These are phyloP conservation scores for Sphaerulina musiva DNA, from an alignment of 2,329 filamentous ascomycete genomes.

Conservation along the genomic window DNA sequence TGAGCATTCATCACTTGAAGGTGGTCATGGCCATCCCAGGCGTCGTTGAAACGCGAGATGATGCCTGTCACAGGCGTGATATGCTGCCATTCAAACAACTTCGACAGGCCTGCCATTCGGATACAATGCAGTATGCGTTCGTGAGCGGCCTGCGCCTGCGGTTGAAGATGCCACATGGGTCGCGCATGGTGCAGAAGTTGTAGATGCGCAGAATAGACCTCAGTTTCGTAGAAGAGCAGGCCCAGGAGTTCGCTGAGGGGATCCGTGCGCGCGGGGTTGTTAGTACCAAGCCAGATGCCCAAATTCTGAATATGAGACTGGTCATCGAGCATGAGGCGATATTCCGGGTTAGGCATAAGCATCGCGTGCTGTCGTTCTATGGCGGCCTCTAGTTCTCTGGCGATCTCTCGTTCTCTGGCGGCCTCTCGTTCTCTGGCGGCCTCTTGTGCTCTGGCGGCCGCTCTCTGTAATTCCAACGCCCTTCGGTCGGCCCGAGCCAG, in stretches of 20 bases:
- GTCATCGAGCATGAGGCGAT: background rate
- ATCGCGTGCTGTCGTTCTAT: background rate
- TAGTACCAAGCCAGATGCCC: background rate
- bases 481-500: background rate
- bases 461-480: background rate
- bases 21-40: background rate
- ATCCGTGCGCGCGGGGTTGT: background rate
- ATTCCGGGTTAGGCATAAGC: background rate
- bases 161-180: background rate
- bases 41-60: background rate
- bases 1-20: background rate
- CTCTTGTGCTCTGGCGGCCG: too few species aligned
- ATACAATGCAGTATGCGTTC: background rate
- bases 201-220: background rate
- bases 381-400: background rate
- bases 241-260: background rate
- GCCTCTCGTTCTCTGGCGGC: too few species aligned
- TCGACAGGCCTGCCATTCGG: background rate
- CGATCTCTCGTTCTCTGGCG: background rate
- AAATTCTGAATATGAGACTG: background rate
- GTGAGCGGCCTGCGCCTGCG: background rate
- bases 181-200: background rate
- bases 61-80: background rate
- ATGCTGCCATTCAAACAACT: background rate
- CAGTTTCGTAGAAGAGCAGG: background rate